Evolutionary conservation across 257 asterid genomes (phyloP).

Genomic region (Solanum lycopersicoides): DNA sequence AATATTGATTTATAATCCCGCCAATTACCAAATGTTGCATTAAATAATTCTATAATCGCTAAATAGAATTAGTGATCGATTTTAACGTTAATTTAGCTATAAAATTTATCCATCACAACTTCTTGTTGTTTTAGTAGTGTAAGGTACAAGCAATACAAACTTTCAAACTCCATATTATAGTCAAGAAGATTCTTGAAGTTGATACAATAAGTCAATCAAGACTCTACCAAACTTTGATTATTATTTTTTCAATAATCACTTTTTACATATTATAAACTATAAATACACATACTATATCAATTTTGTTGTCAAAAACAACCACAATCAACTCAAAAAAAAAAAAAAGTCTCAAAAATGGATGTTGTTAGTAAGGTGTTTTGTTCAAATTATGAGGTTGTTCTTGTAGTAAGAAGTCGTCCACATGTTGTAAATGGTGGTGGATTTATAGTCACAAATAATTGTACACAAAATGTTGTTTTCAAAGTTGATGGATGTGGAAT

Average conservation of each 20-base stretch:
- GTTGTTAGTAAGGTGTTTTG: conserved; percentile 67
- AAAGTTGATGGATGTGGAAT: conserved; percentile 77
- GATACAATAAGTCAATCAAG: conserved; percentile 16
- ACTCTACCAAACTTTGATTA: conserved; percentile 33
- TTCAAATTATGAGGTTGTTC: conserved; percentile 43
- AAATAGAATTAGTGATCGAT: background rate
- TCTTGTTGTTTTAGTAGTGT: background rate
- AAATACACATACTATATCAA: background rate
- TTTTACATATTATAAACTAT: background rate
- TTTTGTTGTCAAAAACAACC: conserved; percentile 11
- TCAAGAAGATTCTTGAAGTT: conserved; percentile 17
- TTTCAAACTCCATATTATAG: background rate
- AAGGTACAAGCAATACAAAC: background rate
- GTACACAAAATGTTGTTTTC: conserved; percentile 33
- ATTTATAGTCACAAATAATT: conserved; percentile 53
- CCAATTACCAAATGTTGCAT: background rate
- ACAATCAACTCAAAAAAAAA: background rate
- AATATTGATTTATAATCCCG: background rate
- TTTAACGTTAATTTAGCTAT: background rate
- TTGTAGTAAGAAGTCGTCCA: conserved; percentile 64
- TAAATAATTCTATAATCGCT: background rate
- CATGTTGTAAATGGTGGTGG: conserved; percentile 83
- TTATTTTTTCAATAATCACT: background rate
- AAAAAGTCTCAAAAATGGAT: conserved; percentile 10
- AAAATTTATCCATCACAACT: background rate